A percentile compares a stretch with the other conserved stretches of the same genome.
phyloP scores from a whole-genome alignment of 441 rosid genomes.

The Arabidopsis lyrata region DNA sequence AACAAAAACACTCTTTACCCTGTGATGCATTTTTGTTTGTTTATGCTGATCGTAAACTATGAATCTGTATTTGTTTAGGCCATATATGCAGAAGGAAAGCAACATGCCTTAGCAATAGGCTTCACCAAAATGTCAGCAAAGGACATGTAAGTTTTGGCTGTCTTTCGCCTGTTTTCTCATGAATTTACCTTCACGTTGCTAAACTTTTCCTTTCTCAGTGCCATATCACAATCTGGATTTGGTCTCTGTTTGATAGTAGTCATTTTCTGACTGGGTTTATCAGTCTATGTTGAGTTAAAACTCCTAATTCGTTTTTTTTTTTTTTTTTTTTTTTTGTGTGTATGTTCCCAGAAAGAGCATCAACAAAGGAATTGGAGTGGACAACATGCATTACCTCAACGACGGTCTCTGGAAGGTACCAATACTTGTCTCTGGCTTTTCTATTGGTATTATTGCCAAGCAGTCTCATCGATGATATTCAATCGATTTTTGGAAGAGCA shows the following conservation, averaged over 20 bases:
- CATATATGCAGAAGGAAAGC: conserved; percentile 99
- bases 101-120: conserved; percentile 96
- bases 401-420: conserved; percentile 99
- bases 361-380: conserved; percentile 98
- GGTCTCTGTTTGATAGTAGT: conserved; percentile 15
- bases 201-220: conserved; percentile 1
- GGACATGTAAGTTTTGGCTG: conserved; percentile 73
- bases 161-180: not conserved
- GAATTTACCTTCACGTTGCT: not conserved
- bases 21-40: conserved; percentile 17
- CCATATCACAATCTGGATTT: not conserved
- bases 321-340: conserved; percentile 11
- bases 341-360: conserved; percentile 65
- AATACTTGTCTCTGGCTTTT: not conserved
- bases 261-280: not conserved
- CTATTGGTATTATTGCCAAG: not conserved
- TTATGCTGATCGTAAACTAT: conserved; percentile 27
- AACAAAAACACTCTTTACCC: not conserved
- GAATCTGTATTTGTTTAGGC: conserved; percentile 60
- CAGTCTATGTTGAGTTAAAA: not conserved
- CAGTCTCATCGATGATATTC: not conserved
- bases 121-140: conserved; percentile 98
- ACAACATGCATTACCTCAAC: conserved; percentile 97
- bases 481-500: not conserved
- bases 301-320: not conserved